Conservation (phyloP, 1,139 yeast species). For the Debaryomycetaceae sp. region DNA sequence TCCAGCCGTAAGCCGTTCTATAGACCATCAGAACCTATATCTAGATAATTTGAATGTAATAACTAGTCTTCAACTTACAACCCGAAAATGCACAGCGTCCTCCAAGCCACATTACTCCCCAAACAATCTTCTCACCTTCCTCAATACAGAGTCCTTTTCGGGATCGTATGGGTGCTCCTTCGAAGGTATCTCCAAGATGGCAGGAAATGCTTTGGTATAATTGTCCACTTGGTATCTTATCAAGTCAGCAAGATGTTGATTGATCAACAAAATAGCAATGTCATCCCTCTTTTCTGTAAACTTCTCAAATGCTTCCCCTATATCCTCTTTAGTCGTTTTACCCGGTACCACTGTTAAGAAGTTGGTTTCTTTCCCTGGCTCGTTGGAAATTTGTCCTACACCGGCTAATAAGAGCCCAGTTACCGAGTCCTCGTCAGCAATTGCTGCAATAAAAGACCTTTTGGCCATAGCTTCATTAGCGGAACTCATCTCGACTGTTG, state of each 20-base stretch:
- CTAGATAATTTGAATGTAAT: conserved; percentile 1
- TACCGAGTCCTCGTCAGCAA: conserved; percentile 96
- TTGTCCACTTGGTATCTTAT: conserved; percentile 81
- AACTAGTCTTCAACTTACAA: conserved; percentile 1
- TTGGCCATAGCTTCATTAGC: conserved; percentile 49
- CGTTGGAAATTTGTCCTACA: conserved; percentile 77
- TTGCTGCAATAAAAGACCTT: conserved; percentile 81
- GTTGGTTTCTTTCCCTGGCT: conserved; percentile 70
- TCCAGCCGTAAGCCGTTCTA: not conserved
- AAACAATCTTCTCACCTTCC: conserved; percentile 90
- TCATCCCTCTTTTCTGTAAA: conserved; percentile 80
- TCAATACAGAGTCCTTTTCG: conserved; percentile 91
- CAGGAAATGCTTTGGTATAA: conserved; percentile 91
- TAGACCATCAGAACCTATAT: not conserved
- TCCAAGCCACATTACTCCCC: conserved; percentile 57
- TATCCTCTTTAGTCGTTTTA: conserved; percentile 72
- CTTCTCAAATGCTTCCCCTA: conserved; percentile 70
- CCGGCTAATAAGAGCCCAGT: conserved; percentile 97
- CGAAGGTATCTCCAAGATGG: conserved; percentile 93
- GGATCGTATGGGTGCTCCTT: conserved; percentile 99
- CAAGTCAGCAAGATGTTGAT: conserved; percentile 92
- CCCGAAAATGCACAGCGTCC: not conserved
- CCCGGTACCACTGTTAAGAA: conserved; percentile 76
- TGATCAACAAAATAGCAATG: conserved; percentile 86
- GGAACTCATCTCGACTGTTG: conserved; percentile 19